These are phyloP conservation scores for Phytophthora pinifolia DNA, from an alignment of 352 stramenopile genomes.

Conservation along the genomic window DNA sequence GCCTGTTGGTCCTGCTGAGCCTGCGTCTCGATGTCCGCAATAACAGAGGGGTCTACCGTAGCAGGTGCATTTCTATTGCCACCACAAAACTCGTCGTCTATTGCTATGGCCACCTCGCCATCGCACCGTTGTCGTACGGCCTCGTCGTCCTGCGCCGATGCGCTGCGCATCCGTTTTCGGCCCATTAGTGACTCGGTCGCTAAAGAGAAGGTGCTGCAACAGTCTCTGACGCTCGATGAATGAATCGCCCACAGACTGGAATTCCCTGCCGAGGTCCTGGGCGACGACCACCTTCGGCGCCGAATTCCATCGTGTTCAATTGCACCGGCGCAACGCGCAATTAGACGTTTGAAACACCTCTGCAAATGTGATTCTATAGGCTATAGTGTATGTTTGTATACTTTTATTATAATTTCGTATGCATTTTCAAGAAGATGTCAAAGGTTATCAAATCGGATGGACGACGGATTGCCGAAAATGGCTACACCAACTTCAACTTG, in stretches of 20 bases:
- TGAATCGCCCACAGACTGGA: background rate
- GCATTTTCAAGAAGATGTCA: too few species aligned
- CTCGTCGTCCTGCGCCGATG: background rate
- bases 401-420: too few species aligned
- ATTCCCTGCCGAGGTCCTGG: background rate
- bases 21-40: background rate
- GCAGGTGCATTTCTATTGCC: slow-evolving; percentile 14
- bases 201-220: background rate
- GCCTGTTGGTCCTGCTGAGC: background rate
- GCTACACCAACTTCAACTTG: slow-evolving; percentile 16
- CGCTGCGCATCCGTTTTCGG: slow-evolving; percentile 20
- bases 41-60: background rate
- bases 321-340: background rate
- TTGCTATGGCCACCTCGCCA: background rate
- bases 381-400: too few species aligned
- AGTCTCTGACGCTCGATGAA: background rate
- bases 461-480: slow-evolving; percentile 21
- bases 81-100: slow-evolving; percentile 1
- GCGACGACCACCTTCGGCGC: slow-evolving; percentile 3
- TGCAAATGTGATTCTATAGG: too few species aligned
- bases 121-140: background rate
- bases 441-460: too few species aligned
- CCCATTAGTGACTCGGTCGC: slow-evolving; percentile 7
- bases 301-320: slow-evolving; percentile 29
- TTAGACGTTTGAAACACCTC: background rate